Percentiles rank a stretch among this genome's conserved stretches.
phyloP scores from a whole-genome alignment of 768 basidiomycete genomes.

The Scleroderma citrinum region DNA sequence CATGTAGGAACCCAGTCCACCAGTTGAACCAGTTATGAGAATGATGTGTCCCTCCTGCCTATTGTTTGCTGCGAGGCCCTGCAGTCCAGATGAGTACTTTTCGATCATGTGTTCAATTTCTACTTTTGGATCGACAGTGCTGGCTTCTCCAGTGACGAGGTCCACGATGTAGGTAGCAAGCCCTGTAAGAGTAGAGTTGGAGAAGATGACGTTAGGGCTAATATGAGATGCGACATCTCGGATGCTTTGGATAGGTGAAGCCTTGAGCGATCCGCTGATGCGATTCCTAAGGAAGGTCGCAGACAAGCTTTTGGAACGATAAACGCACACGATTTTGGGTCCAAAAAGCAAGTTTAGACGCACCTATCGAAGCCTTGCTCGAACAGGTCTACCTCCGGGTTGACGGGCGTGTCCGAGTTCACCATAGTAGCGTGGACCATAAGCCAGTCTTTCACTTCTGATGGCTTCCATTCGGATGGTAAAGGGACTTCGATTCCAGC shows the following conservation, averaged over 20 bases:
- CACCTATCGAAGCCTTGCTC: conserved; percentile 36
- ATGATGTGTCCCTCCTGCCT: conserved; percentile 11
- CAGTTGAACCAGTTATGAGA: conserved; percentile 40
- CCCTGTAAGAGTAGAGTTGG: conserved; percentile 35
- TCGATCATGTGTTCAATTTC: conserved; percentile 35
- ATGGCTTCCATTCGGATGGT: conserved; percentile 21
- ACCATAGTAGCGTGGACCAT: conserved; percentile 17
- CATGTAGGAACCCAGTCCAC: conserved; percentile 35
- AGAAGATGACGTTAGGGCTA: conserved; percentile 29
- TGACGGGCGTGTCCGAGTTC: conserved; percentile 2
- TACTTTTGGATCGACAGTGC: conserved; percentile 5
- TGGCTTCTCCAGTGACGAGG: conserved; percentile 4
- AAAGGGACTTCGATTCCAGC: conserved; percentile 15
- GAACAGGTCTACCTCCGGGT: conserved; percentile 21
- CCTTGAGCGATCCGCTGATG: conserved; percentile 20
- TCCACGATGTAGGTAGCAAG: conserved; percentile 21
- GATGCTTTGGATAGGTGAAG: conserved; percentile 23
- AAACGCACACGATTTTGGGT: no score
- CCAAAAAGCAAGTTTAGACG: neutral
- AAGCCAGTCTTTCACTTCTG: conserved; percentile 22
- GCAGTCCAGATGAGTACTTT: conserved; percentile 29
- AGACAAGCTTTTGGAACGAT: conserved; percentile 15
- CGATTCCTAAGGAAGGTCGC: conserved; percentile 25
- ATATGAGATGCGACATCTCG: conserved; percentile 22
- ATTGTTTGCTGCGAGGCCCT: conserved; percentile 6